Evolutionary conservation across 305 asterid genomes (phyloP).

Genomic region (Rubia tinctorum): DNA sequence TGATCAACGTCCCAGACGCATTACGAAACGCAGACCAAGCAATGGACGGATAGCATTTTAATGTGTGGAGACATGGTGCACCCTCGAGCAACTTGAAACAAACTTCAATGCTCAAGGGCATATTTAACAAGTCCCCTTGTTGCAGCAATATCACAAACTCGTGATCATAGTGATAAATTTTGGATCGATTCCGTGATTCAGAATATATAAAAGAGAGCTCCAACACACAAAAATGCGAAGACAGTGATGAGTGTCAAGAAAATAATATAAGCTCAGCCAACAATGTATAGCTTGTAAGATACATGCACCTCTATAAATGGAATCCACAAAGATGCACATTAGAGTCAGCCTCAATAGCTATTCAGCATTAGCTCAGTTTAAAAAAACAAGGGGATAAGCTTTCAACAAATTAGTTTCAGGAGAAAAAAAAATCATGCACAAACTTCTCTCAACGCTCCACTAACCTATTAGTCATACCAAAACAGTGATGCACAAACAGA

Average conservation of each 20-base stretch:
- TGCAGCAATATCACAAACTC: neutral
- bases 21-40: neutral
- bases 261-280: too few species aligned
- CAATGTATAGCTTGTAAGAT: too few species aligned
- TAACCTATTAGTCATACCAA: neutral
- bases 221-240: neutral
- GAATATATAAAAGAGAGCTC: neutral
- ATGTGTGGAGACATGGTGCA: constrained; percentile 1
- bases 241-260: too few species aligned
- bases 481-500: neutral
- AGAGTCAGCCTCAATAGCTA: too few species aligned
- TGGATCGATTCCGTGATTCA: too few species aligned
- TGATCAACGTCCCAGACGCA: neutral
- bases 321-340: too few species aligned
- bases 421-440: neutral
- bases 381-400: too few species aligned
- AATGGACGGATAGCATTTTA: neutral
- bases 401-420: too few species aligned
- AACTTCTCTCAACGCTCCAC: too few species aligned
- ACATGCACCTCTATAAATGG: too few species aligned
- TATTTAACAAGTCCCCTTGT: neutral
- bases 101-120: neutral
- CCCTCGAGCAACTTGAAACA: neutral
- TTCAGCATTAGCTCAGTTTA: neutral
- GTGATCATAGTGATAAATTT: neutral